Percentiles rank a stretch among this genome's conserved stretches.
Conservation (phyloP, 257 asterid genomes). For the Anisodus acutangulus region DNA sequence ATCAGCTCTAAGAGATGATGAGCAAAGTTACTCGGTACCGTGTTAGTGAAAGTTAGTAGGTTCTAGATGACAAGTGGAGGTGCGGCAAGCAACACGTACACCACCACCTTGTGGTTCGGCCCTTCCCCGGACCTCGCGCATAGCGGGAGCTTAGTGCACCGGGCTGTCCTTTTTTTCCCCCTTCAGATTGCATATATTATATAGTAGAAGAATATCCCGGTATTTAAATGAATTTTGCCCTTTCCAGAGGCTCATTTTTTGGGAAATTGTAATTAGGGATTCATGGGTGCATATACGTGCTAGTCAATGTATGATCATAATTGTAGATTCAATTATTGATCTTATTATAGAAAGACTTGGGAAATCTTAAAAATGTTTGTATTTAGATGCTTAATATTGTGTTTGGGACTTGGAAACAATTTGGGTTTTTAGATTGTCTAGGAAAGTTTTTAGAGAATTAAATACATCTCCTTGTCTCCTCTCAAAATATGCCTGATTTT, state of each 20-base stretch:
- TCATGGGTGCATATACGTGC: background rate
- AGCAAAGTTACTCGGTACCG: background rate
- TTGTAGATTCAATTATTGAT: background rate
- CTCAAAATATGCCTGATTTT: background rate
- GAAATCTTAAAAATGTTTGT: background rate
- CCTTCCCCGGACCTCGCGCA: too few relatives aligned
- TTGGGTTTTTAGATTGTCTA: background rate
- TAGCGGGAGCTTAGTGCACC: too few relatives aligned
- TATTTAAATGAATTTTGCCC: background rate
- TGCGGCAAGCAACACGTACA: background rate
- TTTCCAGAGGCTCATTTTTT: background rate
- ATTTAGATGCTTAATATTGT: background rate
- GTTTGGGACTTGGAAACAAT: background rate
- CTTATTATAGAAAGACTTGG: background rate
- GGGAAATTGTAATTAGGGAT: background rate
- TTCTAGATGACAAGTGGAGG: background rate
- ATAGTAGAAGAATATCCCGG: background rate
- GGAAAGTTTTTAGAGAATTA: background rate
- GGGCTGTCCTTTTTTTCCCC: too few relatives aligned
- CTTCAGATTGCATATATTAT: background rate
- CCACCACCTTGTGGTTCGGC: background rate
- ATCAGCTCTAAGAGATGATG: background rate
- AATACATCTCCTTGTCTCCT: background rate
- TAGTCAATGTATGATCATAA: background rate
- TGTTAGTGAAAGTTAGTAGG: background rate